These are phyloP conservation scores for Acacia crassicarpa DNA, from an alignment of 306 rosid species.

Conservation along the genomic window DNA sequence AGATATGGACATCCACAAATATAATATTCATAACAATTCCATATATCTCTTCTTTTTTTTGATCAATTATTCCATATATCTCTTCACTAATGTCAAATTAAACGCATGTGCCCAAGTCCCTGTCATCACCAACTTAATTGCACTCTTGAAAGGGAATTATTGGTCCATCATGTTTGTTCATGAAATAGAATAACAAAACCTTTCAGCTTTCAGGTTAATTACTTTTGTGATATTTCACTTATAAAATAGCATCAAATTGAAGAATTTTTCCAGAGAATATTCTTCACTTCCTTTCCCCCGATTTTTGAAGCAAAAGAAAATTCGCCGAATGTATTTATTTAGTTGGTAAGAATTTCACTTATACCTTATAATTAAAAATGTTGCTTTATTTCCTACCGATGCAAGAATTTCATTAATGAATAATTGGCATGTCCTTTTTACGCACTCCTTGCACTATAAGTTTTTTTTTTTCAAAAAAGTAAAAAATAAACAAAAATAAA, in stretches of 20 bases:
- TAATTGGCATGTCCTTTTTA: not conserved
- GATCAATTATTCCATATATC: not conserved
- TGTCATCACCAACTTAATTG: not conserved
- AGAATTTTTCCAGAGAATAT: not conserved
- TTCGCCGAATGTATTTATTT: not conserved
- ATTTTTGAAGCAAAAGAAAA: not conserved
- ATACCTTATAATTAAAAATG: not conserved
- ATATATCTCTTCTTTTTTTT: too few relatives aligned
- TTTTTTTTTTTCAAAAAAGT: too few relatives aligned
- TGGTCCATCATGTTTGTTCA: not conserved
- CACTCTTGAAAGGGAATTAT: not conserved
- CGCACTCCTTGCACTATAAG: not conserved
- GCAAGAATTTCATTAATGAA: too few relatives aligned
- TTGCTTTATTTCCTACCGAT: too few relatives aligned
- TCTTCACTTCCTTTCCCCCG: not conserved
- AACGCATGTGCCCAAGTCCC: not conserved
- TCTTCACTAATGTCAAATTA: not conserved
- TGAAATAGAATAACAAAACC: not conserved
- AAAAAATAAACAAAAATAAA: too few relatives aligned
- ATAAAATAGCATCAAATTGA: too few relatives aligned
- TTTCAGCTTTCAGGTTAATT: not conserved
- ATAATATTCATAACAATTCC: too few relatives aligned
- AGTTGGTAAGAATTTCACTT: not conserved
- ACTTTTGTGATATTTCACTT: not conserved
- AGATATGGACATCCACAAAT: too few relatives aligned